Conservation (phyloP, 805 yeast species). For the Candida easanensis region DNA sequence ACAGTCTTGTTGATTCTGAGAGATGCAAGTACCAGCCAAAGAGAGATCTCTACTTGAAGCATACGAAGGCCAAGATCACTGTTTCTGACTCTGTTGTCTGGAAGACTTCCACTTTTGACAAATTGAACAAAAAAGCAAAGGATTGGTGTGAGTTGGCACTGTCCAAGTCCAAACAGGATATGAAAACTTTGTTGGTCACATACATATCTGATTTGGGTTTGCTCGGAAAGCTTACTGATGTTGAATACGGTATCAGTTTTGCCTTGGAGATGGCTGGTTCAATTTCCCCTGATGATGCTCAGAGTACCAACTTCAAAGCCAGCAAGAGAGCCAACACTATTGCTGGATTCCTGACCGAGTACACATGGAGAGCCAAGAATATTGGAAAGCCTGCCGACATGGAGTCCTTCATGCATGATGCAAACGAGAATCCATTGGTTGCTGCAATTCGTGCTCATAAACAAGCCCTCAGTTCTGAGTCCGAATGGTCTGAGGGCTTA, state of each 20-base stretch:
- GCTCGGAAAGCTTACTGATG: conserved; percentile 35
- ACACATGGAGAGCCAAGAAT: conserved; percentile 61
- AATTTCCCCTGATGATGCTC: conserved; percentile 64
- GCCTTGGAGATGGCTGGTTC: conserved; percentile 87
- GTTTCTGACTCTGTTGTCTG: conserved; percentile 76
- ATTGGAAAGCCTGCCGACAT: conserved; percentile 31
- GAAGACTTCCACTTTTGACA: conserved; percentile 65
- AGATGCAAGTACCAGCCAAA: conserved; percentile 82
- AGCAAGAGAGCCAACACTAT: conserved; percentile 48
- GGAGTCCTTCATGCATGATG: conserved; percentile 10
- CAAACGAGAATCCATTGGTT: conserved; percentile 51
- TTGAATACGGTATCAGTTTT: conserved; percentile 82
- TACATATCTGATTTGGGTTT: conserved; percentile 56
- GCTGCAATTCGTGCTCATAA: conserved; percentile 34
- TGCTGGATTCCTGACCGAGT: conserved; percentile 73
- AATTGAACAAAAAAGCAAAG: conserved; percentile 55
- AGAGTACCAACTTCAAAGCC: conserved; percentile 49
- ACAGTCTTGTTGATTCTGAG: conserved; percentile 80
- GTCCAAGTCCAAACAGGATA: conserved; percentile 62
- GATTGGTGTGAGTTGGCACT: conserved; percentile 66
- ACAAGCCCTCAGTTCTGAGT: conserved; percentile 67
- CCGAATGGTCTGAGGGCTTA: conserved; percentile 68
- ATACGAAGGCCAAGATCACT: conserved; percentile 38
- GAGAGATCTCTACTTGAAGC: conserved; percentile 52
- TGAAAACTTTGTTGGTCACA: conserved; percentile 73